Evolutionary conservation across 1,284 basidiomycete genomes (phyloP), one percentile per base, ranked within the genome.

Genomic region (Pulveroboletus sp.): DNA sequence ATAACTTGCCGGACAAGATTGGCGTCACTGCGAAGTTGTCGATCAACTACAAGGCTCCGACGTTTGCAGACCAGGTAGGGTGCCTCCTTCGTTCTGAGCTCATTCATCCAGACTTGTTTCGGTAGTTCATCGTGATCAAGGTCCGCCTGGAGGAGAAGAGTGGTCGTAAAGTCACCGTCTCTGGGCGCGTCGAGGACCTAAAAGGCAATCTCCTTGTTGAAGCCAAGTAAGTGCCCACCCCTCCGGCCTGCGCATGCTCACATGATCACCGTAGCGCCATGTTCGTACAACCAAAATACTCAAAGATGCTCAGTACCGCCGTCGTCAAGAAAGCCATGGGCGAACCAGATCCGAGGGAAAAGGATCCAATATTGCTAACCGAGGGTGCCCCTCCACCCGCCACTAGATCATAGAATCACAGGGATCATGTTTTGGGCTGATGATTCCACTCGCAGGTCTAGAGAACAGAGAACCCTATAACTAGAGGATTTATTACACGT

Each of bases 11-110:
- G 1, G 88, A 90, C 31, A 88, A 91, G 68, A 87, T 98, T 46
- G 96, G 92, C n/a, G 94, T 98, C 14, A 98, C 96, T 0, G 96
- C 94, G 2, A 88, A 82, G 50, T 75, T 95, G 44, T 80, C 80
- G 18, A 74, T 95, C 54, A 85, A 85, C 65, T 96, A 93, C 73
- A 83, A 81, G 52, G 87, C 91, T 0, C 93, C 93, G 0, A 92
- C 91, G 2, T 83, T 81, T 56, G 93, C 93, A 2, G 91, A 94
- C 72, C 92, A 92, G 81, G 88, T 89, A 70, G 57, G 75, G 46
- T 20, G 22, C n/a, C 26, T 22, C 5, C 39, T 22, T 24, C 43
- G 22, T 9, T 29, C 18, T 25, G 24, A 0, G 14, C 20, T 10
- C 49, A n/a, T 28, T 49, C 14, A 43, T 10, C 52, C 54, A 33